Evolutionary conservation across 2,329 filamentous ascomycete genomes (phyloP), one percentile per base, ranked within the genome.

Genomic region (Cephalotrichum gorgonifer): DNA sequence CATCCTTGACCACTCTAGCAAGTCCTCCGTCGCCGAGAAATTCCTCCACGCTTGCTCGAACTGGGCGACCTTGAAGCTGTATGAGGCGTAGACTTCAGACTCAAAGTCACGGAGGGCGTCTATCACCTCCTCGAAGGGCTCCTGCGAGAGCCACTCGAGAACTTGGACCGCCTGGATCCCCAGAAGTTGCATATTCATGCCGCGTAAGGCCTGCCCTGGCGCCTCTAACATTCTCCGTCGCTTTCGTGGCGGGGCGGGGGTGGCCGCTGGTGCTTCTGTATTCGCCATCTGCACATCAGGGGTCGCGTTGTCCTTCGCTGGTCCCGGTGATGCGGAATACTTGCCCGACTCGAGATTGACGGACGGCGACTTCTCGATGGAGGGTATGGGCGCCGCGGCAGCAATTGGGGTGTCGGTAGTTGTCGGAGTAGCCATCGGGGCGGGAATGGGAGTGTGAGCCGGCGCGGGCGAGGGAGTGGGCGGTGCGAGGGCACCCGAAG

Each of bases 151-250:
- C 17, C 62, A 58, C 30, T 67, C 55, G 6, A 69, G 54, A 17
- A 68, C 62, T 54, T 68, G 65, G 3, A 67, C 62, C 6, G 66
- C 64, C 54, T 63, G 30, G 15, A 67, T 69, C 11, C 65, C 66
- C 26, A 71, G 62, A 56, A 67, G 61, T 55, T 66, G 60, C 25
- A 65, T 51, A 48, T 62, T 69, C 49, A 62, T 61, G 38, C 62
- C 60, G 52, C 64, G 65, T 51, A 48, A 27, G 17, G 46, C 38
- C 17, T 48, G 46, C 6, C 35, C 46, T 2, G 46, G 46, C 22
- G 46, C 46, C 38, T 48, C 46, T n/a, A 43, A 15, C 46, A 48
- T 48, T 43, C 46, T 48, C 38, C 46, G 20, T 28, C 46, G 35
- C 31, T 48, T 48, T 26, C 38, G 26, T 11, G 46, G 46, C 11